Conservation (phyloP, 2,329 filamentous ascomycete genomes). For the Fonsecaea erecta region DNA sequence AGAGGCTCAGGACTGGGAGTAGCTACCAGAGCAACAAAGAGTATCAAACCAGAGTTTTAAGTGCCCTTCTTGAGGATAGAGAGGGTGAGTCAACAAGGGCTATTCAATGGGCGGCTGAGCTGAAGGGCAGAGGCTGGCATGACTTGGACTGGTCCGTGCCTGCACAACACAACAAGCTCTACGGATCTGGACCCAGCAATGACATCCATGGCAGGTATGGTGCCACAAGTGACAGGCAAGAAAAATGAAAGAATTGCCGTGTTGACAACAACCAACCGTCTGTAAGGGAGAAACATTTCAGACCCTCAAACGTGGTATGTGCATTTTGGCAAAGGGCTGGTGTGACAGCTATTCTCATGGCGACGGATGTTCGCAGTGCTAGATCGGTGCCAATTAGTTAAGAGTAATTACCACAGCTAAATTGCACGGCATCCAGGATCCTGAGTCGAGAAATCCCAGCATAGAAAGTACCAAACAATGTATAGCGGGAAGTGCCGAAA, state of each 20-base stretch:
- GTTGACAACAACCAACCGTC: slow-evolving; percentile 7
- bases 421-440: background rate
- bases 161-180: slow-evolving; percentile 12
- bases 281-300: slow-evolving; percentile 6
- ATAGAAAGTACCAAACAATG: background rate
- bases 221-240: slow-evolving; percentile 2
- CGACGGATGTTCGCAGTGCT: background rate
- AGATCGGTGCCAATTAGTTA: background rate
- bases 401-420: background rate
- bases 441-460: background rate
- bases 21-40: background rate
- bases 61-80: background rate
- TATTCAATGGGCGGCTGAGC: background rate
- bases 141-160: slow-evolving; percentile 13
- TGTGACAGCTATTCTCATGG: background rate
- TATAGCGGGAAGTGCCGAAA: background rate
- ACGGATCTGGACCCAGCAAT: background rate
- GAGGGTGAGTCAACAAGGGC: background rate
- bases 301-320: background rate
- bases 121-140: background rate
- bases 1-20: background rate
- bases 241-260: slow-evolving; percentile 3
- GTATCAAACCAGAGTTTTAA: background rate
- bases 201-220: slow-evolving; percentile 12
- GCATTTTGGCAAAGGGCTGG: background rate